Evolutionary conservation across 2,329 filamentous ascomycete genomes (phyloP), one percentile per base, ranked within the genome.

Genomic region (Pseudodiploospora longispora): DNA sequence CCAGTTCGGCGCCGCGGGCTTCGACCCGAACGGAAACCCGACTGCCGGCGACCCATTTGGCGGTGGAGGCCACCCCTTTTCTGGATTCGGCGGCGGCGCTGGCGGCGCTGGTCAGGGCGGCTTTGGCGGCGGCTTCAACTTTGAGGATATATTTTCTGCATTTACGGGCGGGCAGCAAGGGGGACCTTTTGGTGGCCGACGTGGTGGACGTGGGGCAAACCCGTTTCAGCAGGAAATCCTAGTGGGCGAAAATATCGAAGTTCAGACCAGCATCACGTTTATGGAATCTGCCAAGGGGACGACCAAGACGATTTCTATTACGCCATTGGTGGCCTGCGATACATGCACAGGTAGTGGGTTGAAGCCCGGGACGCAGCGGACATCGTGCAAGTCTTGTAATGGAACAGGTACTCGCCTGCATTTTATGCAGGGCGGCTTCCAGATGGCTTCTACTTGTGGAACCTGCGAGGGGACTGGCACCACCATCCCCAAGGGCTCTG

Each of bases 191-290:
- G 76, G 80, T 32, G 74, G 62, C 47, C 62, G 66, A 27, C 57
- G 73, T 34, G 70, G 73, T 28, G 68, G 72, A n/a, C 73, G 77
- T 33, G 19, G 19, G 19, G 52, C 54, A 6, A 81, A 76, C 43
- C 83, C 85, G 8, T 93, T 93, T 59, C 79, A 73, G 53, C 70
- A 88, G 56, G 84, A 95, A 61, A 80, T 94, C 19, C 62, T 95
- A 54, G 84, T 95, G n/a, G 93, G 93, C 48, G 89, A 97, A 51
- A 89, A 95, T 62, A 95, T 98, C 57, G 91, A 97, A 63, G 85
- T 96, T 27, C 88, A 95, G 65, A 82, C 87, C 40, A 93, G 80
- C 61, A 91, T 98, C 55, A 89, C 85, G 0, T 98, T 98, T 65
- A 86, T 93, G 81, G 93, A 98, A 60, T 88, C 93, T 6, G 93